These are phyloP conservation scores for Plantago ovata DNA, from an alignment of 257 asterid species.

Conservation along the genomic window DNA sequence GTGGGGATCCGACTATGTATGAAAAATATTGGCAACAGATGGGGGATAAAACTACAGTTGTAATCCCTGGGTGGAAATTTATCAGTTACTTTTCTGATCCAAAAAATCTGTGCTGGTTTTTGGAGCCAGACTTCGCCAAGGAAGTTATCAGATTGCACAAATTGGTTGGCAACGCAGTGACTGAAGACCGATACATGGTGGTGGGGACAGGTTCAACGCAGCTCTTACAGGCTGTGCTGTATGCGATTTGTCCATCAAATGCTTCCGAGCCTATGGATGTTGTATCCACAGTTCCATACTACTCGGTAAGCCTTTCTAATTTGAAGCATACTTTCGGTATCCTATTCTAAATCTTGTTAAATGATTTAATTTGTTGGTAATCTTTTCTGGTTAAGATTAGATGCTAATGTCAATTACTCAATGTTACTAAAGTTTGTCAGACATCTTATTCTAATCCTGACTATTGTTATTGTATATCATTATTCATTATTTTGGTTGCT, in stretches of 20 bases:
- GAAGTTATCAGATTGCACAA: slow-evolving; percentile 67
- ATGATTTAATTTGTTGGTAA: too few species aligned
- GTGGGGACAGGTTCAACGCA: slow-evolving; percentile 96
- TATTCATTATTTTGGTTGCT: background rate
- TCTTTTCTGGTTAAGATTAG: too few species aligned
- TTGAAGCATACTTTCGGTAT: background rate
- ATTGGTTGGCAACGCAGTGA: slow-evolving; percentile 71
- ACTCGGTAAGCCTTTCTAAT: slow-evolving; percentile 50
- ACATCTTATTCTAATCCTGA: background rate
- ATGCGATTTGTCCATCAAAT: slow-evolving; percentile 63
- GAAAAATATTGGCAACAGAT: slow-evolving; percentile 68
- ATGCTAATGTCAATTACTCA: background rate
- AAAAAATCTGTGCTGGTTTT: slow-evolving; percentile 73
- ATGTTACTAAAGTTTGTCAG: background rate
- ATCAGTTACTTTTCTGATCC: slow-evolving; percentile 81
- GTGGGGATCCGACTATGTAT: slow-evolving; percentile 98
- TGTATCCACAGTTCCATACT: slow-evolving; percentile 89
- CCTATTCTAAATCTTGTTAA: too few species aligned
- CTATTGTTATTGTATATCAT: slow-evolving; percentile 10
- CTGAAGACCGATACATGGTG: slow-evolving; percentile 67
- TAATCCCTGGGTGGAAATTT: slow-evolving; percentile 85
- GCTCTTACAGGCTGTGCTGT: slow-evolving; percentile 79
- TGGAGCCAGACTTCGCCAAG: slow-evolving; percentile 65
- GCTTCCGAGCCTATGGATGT: slow-evolving; percentile 64
- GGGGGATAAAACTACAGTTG: slow-evolving; percentile 63